Evolutionary conservation across 257 asterid genomes (phyloP), one percentile per base, ranked within the genome.

Genomic region (Galeopsis tetrahit): DNA sequence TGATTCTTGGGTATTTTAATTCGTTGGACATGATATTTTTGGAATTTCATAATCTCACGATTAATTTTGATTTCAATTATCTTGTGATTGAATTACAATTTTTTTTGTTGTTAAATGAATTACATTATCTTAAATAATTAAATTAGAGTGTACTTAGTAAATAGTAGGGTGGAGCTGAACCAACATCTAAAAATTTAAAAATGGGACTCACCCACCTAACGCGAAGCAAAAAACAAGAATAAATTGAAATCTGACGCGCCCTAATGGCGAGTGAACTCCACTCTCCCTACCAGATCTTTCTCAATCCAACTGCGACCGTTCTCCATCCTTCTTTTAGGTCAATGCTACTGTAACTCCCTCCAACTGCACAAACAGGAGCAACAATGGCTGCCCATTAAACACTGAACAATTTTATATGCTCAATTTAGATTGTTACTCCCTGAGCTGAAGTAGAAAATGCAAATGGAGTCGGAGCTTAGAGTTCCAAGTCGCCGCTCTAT

Each of bases 381-480:
- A 11, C 77, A 70, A 84, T 81, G 85, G 82, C 85, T 59, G n/a
- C 73, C 72, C 77, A 52, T 63, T 34, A 7, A 75, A 71, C 14
- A 9, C 55, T 38, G 32, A 10, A 46, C 11, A 2, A 13, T 3
- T 13, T 13, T 5, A 49, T 49, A 15, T 28, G 11, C 31, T n/a
- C 33, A 61, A 42, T 52, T 6, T 46, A 0, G 43, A 57, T 40
- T 15, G 10, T 57, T 3, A 2, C 42, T n/a, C 4, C 42, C 60
- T 51, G 31, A 61, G 56, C 28, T 49, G 9, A 49, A 49, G 9
- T n/a, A n/a, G 56, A 49, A 49, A 49, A 49, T 49, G 56, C 10
- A 31, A 34, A 90, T 90, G 97, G 96, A 84, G 77, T 68, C 90
- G 49, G 94, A 89, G 82, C 97, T 91, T 35, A 84, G 84, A 82